Percentiles rank a stretch among this genome's conserved stretches.
These are phyloP conservation scores for Blastocystis sp. DNA, from an alignment of 352 stramenopile species.

Conservation along the genomic window DNA sequence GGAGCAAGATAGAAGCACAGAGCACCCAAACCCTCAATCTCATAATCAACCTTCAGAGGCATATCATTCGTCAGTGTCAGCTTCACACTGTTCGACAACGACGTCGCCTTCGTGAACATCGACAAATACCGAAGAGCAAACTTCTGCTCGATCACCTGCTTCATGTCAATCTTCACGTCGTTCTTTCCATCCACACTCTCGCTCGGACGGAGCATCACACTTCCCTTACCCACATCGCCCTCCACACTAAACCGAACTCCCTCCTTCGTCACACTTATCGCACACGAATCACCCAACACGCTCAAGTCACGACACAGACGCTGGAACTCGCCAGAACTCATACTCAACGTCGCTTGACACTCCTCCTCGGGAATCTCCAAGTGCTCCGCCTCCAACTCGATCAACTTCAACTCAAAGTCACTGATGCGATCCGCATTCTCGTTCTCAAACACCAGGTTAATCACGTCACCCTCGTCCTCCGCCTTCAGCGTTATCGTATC, in stretches of 20 bases:
- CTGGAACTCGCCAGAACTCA: constrained; percentile 88
- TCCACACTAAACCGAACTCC: constrained; percentile 92
- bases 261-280: constrained; percentile 91
- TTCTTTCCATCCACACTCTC: constrained; percentile 81
- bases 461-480: constrained; percentile 89
- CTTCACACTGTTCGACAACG: constrained; percentile 88
- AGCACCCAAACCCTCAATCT: constrained; percentile 91
- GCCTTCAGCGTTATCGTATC: constrained; percentile 95
- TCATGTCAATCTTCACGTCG: constrained; percentile 92
- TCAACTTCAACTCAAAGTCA: constrained; percentile 97
- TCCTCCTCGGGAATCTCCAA: constrained; percentile 95
- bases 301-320: constrained; percentile 95
- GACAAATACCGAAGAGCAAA: constrained; percentile 98
- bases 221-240: constrained; percentile 92
- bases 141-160: constrained; percentile 94
- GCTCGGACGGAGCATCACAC: constrained; percentile 86
- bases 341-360: constrained; percentile 88
- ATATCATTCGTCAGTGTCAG: constrained; percentile 94
- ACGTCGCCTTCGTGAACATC: constrained; percentile 98
- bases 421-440: constrained; percentile 86
- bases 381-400: constrained; percentile 98
- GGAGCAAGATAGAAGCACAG: constrained; percentile 98
- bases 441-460: constrained; percentile 96
- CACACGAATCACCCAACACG: constrained; percentile 95
- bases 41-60: constrained; percentile 96